These are phyloP conservation scores for Petunia axillaris DNA, from an alignment of 257 asterid species.

Conservation along the genomic window DNA sequence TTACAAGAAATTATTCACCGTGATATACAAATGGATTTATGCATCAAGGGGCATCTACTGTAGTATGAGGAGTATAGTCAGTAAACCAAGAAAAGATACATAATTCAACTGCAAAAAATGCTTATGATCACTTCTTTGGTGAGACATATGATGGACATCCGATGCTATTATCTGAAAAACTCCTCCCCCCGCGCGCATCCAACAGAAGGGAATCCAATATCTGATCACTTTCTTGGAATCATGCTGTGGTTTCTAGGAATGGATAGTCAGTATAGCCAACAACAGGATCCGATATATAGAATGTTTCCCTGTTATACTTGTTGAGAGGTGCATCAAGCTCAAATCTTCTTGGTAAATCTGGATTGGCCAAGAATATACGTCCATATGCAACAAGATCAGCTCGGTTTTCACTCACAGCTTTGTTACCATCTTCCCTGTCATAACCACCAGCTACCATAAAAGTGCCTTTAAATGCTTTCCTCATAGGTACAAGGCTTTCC, in stretches of 20 bases:
- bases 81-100: too few relatives aligned
- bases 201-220: too few relatives aligned
- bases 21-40: too few relatives aligned
- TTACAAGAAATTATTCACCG: too few relatives aligned
- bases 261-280: constrained; percentile 43
- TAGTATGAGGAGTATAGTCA: too few relatives aligned
- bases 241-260: constrained; percentile 29
- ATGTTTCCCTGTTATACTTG: constrained; percentile 28
- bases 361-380: constrained; percentile 35
- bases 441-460: constrained; percentile 36
- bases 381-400: constrained; percentile 36
- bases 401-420: constrained; percentile 28
- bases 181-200: not conserved
- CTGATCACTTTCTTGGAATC: not conserved
- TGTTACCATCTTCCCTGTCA: constrained; percentile 30
- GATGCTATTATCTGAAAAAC: too few relatives aligned
- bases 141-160: too few relatives aligned
- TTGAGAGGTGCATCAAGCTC: constrained; percentile 36
- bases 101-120: too few relatives aligned
- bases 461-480: constrained; percentile 37
- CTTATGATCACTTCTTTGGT: too few relatives aligned
- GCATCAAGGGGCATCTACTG: too few relatives aligned
- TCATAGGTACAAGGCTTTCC: constrained; percentile 34
- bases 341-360: constrained; percentile 38
- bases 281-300: constrained; percentile 30